Conservation (phyloP, 2,329 filamentous ascomycete genomes). For the Teratosphaeria zuluensis region DNA sequence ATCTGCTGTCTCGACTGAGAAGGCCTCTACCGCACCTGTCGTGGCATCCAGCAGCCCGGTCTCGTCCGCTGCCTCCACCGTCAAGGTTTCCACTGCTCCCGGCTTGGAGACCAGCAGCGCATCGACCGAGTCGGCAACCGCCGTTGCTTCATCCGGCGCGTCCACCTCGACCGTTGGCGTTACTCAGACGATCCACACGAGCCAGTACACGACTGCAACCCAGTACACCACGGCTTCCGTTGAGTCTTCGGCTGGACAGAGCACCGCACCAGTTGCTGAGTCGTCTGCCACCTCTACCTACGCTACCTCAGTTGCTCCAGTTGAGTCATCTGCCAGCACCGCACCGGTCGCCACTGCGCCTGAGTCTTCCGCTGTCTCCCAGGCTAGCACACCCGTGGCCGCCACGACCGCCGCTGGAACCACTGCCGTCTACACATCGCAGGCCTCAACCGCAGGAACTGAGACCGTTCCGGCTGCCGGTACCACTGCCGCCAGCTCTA, state of each 20-base stretch:
- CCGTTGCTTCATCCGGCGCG: slow-evolving; percentile 11
- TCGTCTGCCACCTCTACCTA: background rate
- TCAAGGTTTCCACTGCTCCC: too few species aligned
- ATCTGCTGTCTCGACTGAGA: background rate
- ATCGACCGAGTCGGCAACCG: slow-evolving; percentile 2
- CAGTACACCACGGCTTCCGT: background rate
- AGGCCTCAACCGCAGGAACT: background rate
- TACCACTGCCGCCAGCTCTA: background rate
- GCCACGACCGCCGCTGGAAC: background rate
- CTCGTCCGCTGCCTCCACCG: too few species aligned
- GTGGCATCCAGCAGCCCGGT: background rate
- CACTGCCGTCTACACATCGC: background rate
- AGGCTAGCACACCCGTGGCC: background rate
- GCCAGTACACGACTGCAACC: background rate
- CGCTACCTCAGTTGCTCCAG: background rate
- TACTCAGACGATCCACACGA: background rate
- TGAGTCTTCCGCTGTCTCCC: background rate
- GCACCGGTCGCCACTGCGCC: background rate
- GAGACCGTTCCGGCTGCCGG: background rate
- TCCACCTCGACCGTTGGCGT: slow-evolving; percentile 28
- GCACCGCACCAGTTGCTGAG: background rate
- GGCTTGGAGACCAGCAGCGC: background rate
- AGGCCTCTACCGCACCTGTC: background rate
- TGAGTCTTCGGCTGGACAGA: background rate
- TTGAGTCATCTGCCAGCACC: background rate